These are phyloP conservation scores for Solanum lignicaule DNA, from an alignment of 257 asterid genomes.

Conservation along the genomic window DNA sequence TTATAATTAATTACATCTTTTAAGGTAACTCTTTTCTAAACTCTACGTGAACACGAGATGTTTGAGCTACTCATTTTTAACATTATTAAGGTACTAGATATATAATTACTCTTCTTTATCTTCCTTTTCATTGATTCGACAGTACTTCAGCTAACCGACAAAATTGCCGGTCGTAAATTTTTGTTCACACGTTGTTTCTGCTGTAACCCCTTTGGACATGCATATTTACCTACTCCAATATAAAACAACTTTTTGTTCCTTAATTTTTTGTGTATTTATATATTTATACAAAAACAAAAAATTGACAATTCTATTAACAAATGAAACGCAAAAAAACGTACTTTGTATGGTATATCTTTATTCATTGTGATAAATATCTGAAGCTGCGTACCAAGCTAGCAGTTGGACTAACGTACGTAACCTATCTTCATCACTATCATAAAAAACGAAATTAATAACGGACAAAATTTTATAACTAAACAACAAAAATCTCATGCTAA, in stretches of 20 bases:
- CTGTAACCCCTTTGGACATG: neutral
- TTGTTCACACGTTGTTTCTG: neutral
- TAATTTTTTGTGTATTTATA: neutral
- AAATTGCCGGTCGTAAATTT: neutral
- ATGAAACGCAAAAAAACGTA: neutral
- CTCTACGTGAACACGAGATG: neutral
- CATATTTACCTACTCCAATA: neutral
- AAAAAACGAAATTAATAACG: no score
- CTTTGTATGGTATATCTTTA: neutral
- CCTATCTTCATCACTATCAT: neutral
- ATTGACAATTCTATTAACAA: neutral
- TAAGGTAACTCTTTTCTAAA: neutral
- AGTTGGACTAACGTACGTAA: neutral
- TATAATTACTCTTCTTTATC: neutral
- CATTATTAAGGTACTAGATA: neutral
- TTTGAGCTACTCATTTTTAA: neutral
- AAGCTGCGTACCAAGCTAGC: neutral
- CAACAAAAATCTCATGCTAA: no score
- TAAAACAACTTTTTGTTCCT: neutral
- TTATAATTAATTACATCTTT: neutral
- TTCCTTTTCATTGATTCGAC: neutral
- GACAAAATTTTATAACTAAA: neutral
- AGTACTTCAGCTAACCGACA: neutral
- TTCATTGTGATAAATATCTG: neutral
- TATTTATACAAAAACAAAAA: neutral